Percentiles rank a stretch among this genome's conserved stretches.
Conservation (phyloP, 108 stramenopile species). For the Cyclotella sp. region DNA sequence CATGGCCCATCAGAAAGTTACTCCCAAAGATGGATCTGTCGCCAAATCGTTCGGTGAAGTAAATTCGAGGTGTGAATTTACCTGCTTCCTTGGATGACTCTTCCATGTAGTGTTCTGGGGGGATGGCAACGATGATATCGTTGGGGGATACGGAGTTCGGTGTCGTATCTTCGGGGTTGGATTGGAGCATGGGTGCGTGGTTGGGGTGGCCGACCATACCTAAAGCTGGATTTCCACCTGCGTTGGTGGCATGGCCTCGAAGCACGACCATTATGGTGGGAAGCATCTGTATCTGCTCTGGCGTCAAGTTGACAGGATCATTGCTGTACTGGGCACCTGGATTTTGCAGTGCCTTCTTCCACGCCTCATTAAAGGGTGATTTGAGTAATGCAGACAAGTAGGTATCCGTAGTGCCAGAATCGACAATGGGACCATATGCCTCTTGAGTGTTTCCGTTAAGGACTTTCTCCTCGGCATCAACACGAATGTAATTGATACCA, state of each 20-base stretch:
- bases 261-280: constrained; percentile 77
- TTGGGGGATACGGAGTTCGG: constrained; percentile 5
- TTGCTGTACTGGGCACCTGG: constrained; percentile 39
- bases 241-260: constrained; percentile 23
- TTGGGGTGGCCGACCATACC: constrained; percentile 37
- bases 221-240: not conserved
- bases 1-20: constrained; percentile 92
- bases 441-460: constrained; percentile 19
- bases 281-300: constrained; percentile 59
- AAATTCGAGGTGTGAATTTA: constrained; percentile 68
- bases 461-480: constrained; percentile 21
- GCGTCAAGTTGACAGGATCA: constrained; percentile 48
- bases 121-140: constrained; percentile 83
- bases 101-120: constrained; percentile 85
- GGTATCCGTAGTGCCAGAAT: constrained; percentile 65
- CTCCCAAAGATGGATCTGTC: constrained; percentile 73
- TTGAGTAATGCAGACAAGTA: constrained; percentile 41
- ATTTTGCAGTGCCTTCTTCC: constrained; percentile 15
- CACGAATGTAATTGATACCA: constrained; percentile 14
- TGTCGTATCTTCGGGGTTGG: constrained; percentile 6
- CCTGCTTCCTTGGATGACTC: constrained; percentile 38
- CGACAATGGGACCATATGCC: constrained; percentile 47
- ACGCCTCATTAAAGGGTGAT: constrained; percentile 36
- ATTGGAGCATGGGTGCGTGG: constrained; percentile 30
- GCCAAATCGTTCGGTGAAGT: constrained; percentile 75